A percentile compares a stretch with the other conserved stretches of the same genome.
phyloP scores from a whole-genome alignment of 1,284 basidiomycete species.

The Ustilago tritici region DNA sequence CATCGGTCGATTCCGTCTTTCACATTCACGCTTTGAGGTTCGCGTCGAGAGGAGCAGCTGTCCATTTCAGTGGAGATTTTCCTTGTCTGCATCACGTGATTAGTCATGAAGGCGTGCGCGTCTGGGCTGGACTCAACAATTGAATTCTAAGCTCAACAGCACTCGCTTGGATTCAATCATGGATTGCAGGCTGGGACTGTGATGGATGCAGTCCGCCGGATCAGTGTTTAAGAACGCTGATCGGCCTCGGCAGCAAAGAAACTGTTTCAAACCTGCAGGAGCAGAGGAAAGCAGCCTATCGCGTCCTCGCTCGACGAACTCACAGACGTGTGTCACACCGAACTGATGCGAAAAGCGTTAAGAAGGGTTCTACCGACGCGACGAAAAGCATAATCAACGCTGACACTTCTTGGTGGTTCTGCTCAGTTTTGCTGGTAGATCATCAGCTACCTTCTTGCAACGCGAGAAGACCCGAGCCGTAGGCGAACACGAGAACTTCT shows the following conservation, averaged over 20 bases:
- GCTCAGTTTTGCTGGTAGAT: not conserved
- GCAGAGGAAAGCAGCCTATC: slow-evolving; percentile 11
- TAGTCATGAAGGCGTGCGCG: too few relatives aligned
- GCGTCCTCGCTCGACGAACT: slow-evolving; percentile 4
- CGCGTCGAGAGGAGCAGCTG: too few relatives aligned
- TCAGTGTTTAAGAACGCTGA: not conserved
- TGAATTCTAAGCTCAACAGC: too few relatives aligned
- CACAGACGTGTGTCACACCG: slow-evolving; percentile 2
- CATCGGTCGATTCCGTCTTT: not conserved
- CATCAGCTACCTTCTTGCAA: not conserved
- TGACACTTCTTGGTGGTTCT: slow-evolving; percentile 11
- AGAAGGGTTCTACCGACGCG: slow-evolving; percentile 13
- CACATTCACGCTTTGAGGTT: not conserved
- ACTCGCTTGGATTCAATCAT: too few relatives aligned
- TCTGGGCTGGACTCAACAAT: too few relatives aligned
- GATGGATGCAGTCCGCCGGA: not conserved
- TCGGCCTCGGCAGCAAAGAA: not conserved
- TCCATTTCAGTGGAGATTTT: too few relatives aligned
- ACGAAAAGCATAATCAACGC: slow-evolving; percentile 10
- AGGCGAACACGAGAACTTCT: not conserved
- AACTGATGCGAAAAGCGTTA: slow-evolving; percentile 5
- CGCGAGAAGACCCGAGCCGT: slow-evolving; percentile 1
- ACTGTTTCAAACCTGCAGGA: slow-evolving; percentile 1
- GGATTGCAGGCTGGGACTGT: too few relatives aligned
- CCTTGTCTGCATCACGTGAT: too few relatives aligned